phyloP scores from a whole-genome alignment of 2,329 filamentous ascomycete species.

The Hortaea werneckii region DNA sequence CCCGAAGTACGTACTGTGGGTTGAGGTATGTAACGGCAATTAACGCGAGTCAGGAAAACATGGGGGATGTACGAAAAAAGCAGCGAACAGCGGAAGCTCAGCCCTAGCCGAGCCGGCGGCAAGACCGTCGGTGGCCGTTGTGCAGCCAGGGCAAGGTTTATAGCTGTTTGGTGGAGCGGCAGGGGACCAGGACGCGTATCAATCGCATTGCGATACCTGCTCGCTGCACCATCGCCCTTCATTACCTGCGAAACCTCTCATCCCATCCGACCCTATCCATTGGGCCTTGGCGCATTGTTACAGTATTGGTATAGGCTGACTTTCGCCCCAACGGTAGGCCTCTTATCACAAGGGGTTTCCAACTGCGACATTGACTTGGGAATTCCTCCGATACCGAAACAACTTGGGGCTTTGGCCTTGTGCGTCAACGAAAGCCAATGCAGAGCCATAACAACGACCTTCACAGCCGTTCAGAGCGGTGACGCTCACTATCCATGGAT shows the following conservation, averaged over 20 bases:
- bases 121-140: background rate
- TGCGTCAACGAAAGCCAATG: background rate
- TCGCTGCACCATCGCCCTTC: too few species aligned
- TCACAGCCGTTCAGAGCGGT: conserved; percentile 1
- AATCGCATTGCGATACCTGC: too few species aligned
- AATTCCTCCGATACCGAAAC: too few species aligned
- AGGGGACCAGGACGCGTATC: too few species aligned
- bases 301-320: background rate
- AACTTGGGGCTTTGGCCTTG: too few species aligned
- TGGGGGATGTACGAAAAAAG: background rate
- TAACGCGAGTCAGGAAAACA: too few species aligned
- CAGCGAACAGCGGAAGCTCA: background rate
- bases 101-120: background rate
- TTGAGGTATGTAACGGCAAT: too few species aligned
- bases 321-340: too few species aligned
- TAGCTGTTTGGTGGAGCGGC: background rate
- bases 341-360: background rate
- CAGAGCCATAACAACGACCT: background rate
- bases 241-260: too few species aligned
- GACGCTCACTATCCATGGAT: conserved; percentile 34
- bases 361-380: too few species aligned
- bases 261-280: too few species aligned
- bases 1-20: too few species aligned
- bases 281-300: background rate
- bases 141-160: background rate